Percentiles rank a stretch among this genome's conserved stretches.
Conservation (phyloP, 108 stramenopile genomes). For the Cyclostephanos tholiformis region DNA sequence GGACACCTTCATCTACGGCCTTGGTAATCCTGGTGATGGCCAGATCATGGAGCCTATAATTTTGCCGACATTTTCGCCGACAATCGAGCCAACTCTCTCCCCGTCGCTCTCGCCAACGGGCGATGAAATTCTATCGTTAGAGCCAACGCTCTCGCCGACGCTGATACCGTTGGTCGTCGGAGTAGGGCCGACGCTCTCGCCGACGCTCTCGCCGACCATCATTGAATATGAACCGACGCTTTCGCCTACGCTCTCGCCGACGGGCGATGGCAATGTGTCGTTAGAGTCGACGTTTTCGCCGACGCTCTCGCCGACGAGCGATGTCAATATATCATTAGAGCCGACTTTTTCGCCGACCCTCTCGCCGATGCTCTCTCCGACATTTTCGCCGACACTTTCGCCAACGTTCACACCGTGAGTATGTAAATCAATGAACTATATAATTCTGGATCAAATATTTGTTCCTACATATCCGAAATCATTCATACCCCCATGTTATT, state of each 20-base stretch:
- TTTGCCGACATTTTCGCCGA: neutral
- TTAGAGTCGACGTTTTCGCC: conserved; percentile 21
- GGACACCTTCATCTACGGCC: neutral
- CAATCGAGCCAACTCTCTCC: neutral
- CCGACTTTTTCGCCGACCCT: neutral
- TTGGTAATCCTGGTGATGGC: conserved; percentile 14
- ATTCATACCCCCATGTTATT: neutral
- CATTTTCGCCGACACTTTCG: neutral
- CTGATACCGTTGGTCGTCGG: neutral
- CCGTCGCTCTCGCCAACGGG: neutral
- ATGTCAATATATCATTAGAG: too few species aligned
- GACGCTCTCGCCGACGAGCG: conserved; percentile 13
- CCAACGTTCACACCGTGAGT: neutral
- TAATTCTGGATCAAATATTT: neutral
- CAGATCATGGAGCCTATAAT: neutral
- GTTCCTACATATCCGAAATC: neutral
- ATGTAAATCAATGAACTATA: neutral
- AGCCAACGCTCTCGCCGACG: neutral
- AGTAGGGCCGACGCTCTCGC: conserved; percentile 8
- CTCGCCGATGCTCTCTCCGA: neutral
- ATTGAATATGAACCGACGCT: conserved; percentile 5
- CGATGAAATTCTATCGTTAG: too few species aligned
- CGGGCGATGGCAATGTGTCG: too few species aligned
- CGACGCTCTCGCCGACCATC: conserved; percentile 28
- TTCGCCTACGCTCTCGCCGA: conserved; percentile 18